Base-by-base conservation (phyloP, 2,329 filamentous ascomycete species). In the Hypocrella siamensis region DNA sequence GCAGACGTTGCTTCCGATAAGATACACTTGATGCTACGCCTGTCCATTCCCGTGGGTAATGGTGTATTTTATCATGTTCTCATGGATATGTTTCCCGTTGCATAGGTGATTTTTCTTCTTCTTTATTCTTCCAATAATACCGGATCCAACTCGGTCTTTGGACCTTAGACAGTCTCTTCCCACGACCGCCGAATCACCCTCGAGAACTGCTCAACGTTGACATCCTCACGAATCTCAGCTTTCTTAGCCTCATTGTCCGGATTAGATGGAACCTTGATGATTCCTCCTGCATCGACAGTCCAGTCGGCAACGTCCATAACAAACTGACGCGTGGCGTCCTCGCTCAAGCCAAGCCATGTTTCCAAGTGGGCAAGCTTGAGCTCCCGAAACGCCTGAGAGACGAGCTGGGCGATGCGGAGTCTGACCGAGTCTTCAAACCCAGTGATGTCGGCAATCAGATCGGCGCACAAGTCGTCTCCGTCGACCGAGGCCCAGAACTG, bases 171-270 rank as follows among this genome's bases (percentile, higher is more conserved):
- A 33, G 49, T 49, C 38, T 88, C 80, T 63, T 93, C 85, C 67
- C 85, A 93, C 31, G 82, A 79, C 49, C 86, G 70, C 57, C 79
- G 70, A 40, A 93, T 74, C 39, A 93, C 75, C 44, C 83, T 68
- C 32, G 73, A 64, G 57, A 86, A 86, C 63, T 84, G 84, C 44
- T 90, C 82, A 37, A 93, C 78, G 58, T 80, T 84, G 50, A 98
- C 90, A 42, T 90, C 86, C 67, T 98, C 90, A 47, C 86, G 74
- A 49, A 94, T 92, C 56, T 94, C 81, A 26, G 85, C 79, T 57
- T 90, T 90, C 67, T 92, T 84, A 28, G 85, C 90, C 71, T 96
- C 88, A 56, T 94, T 94, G 61, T 98, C 90, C 51, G 90, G 82
- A 64, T 98, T 98, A 49, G 78, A 65, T 34, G 90, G 90, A 35